phyloP scores from a whole-genome alignment of 805 yeast species.

The Saccharomycopsis sp. region DNA sequence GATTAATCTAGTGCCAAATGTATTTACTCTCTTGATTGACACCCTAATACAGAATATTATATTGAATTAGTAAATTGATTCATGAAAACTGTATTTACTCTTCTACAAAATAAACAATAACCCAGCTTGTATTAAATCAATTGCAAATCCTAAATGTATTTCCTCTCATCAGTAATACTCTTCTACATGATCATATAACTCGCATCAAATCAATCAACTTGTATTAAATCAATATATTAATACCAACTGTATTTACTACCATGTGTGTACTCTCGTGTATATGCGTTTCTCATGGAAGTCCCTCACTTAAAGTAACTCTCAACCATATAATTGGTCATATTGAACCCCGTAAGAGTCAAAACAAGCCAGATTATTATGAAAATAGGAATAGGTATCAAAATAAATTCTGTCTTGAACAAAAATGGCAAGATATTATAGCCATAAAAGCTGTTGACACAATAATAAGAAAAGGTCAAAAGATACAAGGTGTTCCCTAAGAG shows the following conservation, averaged over 20 bases:
- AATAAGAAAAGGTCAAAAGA: slow-evolving; percentile 65
- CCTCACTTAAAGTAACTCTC: slow-evolving; percentile 32
- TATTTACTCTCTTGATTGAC: too few species aligned
- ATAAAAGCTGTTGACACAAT: slow-evolving; percentile 73
- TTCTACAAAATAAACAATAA: neutral
- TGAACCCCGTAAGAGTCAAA: slow-evolving; percentile 57
- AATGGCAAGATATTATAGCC: slow-evolving; percentile 80
- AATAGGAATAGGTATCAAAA: slow-evolving; percentile 58
- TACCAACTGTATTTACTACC: too few species aligned
- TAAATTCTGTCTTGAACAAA: slow-evolving; percentile 53
- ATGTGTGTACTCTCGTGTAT: neutral
- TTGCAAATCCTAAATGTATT: too few species aligned
- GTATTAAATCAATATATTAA: too few species aligned
- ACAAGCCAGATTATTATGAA: slow-evolving; percentile 53
- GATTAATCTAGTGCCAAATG: too few species aligned
- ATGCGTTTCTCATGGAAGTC: neutral
- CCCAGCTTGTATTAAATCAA: too few species aligned
- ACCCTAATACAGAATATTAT: too few species aligned
- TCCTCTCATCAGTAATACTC: neutral
- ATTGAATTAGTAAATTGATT: too few species aligned
- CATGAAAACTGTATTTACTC: too few species aligned
- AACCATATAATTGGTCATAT: slow-evolving; percentile 64
- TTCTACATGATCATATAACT: neutral
- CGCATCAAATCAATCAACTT: neutral
- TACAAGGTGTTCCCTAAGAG: slow-evolving; percentile 76